Evolutionary conservation across 331 rosid species (phyloP), one percentile per base, ranked within the genome.

Genomic region (Acacia pycnantha): DNA sequence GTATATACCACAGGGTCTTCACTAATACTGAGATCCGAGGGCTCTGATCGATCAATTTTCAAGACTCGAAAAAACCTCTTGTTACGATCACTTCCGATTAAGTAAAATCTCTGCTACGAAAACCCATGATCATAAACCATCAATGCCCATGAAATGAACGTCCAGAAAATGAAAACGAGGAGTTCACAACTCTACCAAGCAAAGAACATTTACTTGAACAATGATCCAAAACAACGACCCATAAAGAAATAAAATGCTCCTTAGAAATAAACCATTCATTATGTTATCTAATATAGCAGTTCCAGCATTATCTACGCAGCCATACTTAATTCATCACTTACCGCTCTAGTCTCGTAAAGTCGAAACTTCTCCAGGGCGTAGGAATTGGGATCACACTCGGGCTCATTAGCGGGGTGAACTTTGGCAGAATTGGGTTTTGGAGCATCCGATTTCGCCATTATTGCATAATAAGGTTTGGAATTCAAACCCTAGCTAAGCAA

Each of bases 1-100:
- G 99, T 93, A 87, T 95, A 95, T 8, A 91, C 86, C 18, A 92
- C 98, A 0, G 99, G 99, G 80, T 95, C 99, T 85, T 95, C 96
- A 73, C 98, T 93, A 47, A 93, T 83, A 50, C 87, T 93, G 76
- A 95, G 92, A 86, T 95, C 99, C 1, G 94, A 92, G 15, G 94
- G 89, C 80, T 95, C 99, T 11, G 97, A 93, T 26, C 99, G 97
- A 86, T 95, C 98, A 4, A 95, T 92, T 88, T 95, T 95, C 87
- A 95, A 79, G 33, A 95, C 98, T 5, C 98, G 90, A 78, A 86
- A n/a, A 86, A 88, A 88, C 77, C 87, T 90, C 92, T 95, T 95
- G 84, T 88, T 86, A 70, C 97, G 89, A 89, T 95, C 99, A 71
- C 98, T 92, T 12, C 98, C 98, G 16, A 95, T 90, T 50, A 95